Base-by-base conservation (phyloP, 805 yeast species). In the Cyberlindnera nakhonratchasimensis region DNA sequence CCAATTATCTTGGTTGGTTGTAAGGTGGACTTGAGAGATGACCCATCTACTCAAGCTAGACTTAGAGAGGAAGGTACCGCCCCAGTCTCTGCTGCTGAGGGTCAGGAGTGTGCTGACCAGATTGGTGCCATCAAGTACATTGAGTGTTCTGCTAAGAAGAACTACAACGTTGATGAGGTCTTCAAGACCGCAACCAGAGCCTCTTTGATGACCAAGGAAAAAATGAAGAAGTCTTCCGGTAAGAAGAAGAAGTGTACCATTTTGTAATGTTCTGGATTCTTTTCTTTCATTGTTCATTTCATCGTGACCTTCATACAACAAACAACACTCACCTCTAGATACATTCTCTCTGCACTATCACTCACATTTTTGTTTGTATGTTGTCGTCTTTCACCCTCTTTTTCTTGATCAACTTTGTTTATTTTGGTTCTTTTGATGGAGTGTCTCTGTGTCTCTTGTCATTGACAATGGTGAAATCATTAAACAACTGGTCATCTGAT, bases 131-230 rank as follows among this genome's bases (percentile, higher is more conserved):
- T 80, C 51, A 79, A 81, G 63, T 88, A 88, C 66, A 75, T 86
- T 59, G 96, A 88, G 72, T 88, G 96, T 74, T 87, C 96, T 39
- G 96, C 96, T 28, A 85, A 83, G 70, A 80, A 87, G 53, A 89
- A 89, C 60, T 83, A 82, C 65, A 95, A 95, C 69, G 96, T 88
- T 46, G 82, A 87, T 65, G 95, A 87, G 65, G 96, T 89, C 45
- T 88, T 88, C 62, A 95, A 86, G 70, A 80, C 86, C 53, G 96
- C 96, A 25, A 87, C 96, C 19, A 78, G 96, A 65, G 96, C 96
- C 43, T 86, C 96, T 16, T 76, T 88, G 57, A 77, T 75, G 71
- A 46, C 55, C 31, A 55, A 81, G 65, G 64, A 63, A 55, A 57
- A 59, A 47, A 54, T 54, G 40, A 49, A 59, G 61, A 77, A 75